These are phyloP conservation scores for Aspergillus conjunctus DNA, from an alignment of 495 filamentous ascomycete species.

Conservation along the genomic window DNA sequence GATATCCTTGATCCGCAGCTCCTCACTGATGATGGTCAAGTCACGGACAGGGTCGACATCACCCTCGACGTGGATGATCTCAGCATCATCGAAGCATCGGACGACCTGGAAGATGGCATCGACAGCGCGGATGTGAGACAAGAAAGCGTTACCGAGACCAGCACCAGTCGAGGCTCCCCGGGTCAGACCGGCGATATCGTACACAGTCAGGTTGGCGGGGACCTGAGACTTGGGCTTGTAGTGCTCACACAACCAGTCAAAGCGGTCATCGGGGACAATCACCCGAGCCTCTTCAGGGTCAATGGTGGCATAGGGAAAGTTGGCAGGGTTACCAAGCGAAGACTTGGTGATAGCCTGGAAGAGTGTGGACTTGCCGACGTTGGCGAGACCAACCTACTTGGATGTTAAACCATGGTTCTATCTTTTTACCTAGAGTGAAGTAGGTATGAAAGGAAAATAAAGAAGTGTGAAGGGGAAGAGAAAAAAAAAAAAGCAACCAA, in stretches of 20 bases:
- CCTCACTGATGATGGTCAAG: slow-evolving; percentile 94
- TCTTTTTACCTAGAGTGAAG: slow-evolving; percentile 17
- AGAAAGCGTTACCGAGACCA: slow-evolving; percentile 95
- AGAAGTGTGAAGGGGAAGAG: slow-evolving; percentile 16
- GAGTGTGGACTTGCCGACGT: slow-evolving; percentile 98
- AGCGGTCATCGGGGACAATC: slow-evolving; percentile 94
- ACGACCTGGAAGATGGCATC: slow-evolving; percentile 99
- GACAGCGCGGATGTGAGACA: slow-evolving; percentile 98
- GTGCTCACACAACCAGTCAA: slow-evolving; percentile 91
- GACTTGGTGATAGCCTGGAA: slow-evolving; percentile 99
- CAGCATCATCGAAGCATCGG: slow-evolving; percentile 97
- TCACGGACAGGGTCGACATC: slow-evolving; percentile 95
- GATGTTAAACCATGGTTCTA: slow-evolving; percentile 16
- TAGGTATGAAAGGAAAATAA: slow-evolving; percentile 8
- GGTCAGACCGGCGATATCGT: slow-evolving; percentile 98
- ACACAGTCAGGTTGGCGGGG: slow-evolving; percentile 96
- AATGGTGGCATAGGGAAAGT: slow-evolving; percentile 99
- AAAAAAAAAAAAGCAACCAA: slow-evolving; percentile 35
- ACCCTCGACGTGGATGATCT: slow-evolving; percentile 99
- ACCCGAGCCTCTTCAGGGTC: slow-evolving; percentile 98
- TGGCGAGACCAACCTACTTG: slow-evolving; percentile 90
- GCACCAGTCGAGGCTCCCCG: slow-evolving; percentile 95
- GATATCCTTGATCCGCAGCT: slow-evolving; percentile 97
- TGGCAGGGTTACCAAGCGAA: slow-evolving; percentile 95
- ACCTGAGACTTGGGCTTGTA: slow-evolving; percentile 97